Evolutionary conservation across 2,329 filamentous ascomycete species (phyloP).

Genomic region (Fusarium sp.): DNA sequence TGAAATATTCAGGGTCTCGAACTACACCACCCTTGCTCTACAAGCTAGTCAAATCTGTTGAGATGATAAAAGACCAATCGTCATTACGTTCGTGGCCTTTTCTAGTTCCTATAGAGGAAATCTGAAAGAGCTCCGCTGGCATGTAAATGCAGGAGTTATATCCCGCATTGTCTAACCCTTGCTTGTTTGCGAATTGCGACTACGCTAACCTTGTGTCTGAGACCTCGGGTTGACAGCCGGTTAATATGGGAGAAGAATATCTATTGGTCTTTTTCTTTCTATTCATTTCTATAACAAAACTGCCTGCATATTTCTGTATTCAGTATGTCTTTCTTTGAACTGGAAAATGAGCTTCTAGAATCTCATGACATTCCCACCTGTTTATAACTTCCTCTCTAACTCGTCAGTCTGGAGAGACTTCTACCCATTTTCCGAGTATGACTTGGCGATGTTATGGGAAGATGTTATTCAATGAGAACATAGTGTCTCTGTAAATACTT

Average conservation of each 20-base stretch:
- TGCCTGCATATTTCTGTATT: fast-evolving
- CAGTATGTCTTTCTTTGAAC: not conserved
- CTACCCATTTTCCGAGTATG: not conserved
- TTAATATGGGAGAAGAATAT: slow-evolving; percentile 6
- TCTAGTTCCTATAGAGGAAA: slow-evolving; percentile 8
- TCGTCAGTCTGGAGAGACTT: not conserved
- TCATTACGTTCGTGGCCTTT: slow-evolving; percentile 16
- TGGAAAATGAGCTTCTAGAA: no score
- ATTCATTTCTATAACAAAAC: not conserved
- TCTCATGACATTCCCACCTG: not conserved
- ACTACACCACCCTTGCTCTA: slow-evolving; percentile 21
- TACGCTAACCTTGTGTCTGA: slow-evolving; percentile 25
- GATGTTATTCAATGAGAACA: not conserved
- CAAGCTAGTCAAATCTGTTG: slow-evolving; percentile 30
- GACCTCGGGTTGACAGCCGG: slow-evolving; percentile 3
- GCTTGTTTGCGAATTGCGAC: slow-evolving; percentile 19
- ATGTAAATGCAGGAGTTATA: slow-evolving; percentile 21
- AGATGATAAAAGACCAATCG: slow-evolving; percentile 26
- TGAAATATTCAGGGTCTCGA: slow-evolving; percentile 32
- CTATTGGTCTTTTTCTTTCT: not conserved
- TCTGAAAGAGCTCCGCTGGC: slow-evolving; percentile 24
- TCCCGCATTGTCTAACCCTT: slow-evolving; percentile 34
- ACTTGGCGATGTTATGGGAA: not conserved
- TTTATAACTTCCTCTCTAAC: not conserved
- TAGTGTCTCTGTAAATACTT: fast-evolving